phyloP scores from a whole-genome alignment of 192 early-diverging fungal species.

The Dissophora globulifera region DNA sequence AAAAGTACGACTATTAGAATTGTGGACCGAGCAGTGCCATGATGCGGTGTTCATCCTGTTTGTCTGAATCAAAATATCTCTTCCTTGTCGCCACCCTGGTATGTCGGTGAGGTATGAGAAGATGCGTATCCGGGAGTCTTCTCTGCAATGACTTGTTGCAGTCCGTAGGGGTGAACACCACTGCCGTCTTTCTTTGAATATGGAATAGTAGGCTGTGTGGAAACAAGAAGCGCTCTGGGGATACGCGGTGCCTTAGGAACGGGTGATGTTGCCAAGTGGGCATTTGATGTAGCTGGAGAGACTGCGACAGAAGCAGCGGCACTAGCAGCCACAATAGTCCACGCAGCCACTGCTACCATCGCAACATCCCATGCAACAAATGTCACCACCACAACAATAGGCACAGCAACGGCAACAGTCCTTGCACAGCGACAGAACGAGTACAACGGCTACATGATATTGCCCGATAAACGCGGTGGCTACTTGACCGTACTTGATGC shows the following conservation, averaged over 20 bases:
- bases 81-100: conserved; percentile 38
- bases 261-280: not conserved
- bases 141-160: conserved; percentile 36
- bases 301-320: not conserved
- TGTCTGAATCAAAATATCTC: conserved; percentile 33
- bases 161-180: conserved; percentile 1
- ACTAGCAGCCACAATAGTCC: no score
- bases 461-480: no score
- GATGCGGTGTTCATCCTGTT: conserved; percentile 19
- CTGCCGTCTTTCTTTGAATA: conserved; percentile 2
- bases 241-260: not conserved
- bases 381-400: no score
- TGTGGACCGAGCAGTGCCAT: no score
- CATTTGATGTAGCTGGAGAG: not conserved
- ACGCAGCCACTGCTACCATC: no score
- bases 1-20: not conserved
- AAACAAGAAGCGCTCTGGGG: conserved; percentile 9
- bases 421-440: no score
- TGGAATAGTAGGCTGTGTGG: conserved; percentile 18
- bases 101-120: not conserved
- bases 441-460: no score
- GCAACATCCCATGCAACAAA: no score
- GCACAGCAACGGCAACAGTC: no score
- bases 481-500: no score
- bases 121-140: conserved; percentile 3